Evolutionary conservation across 1,139 yeast species (phyloP), one percentile per base, ranked within the genome.

Genomic region (Blastobotrys proliferans): DNA sequence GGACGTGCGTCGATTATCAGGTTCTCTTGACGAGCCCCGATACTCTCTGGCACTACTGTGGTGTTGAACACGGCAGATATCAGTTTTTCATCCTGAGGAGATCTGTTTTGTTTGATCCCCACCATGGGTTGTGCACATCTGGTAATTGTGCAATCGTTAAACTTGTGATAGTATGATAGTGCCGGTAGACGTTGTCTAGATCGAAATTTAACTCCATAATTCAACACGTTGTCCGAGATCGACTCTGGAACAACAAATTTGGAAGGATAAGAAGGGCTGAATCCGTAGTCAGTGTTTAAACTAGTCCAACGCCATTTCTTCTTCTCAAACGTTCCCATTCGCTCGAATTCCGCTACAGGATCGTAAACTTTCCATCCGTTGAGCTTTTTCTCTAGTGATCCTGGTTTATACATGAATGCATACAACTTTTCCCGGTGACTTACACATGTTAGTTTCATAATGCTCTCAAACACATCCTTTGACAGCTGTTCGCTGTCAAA

Each of bases 81-180:
- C 35, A 92, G 65, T 52, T 78, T 83, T 58, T 92, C 98, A 67
- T 92, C 98, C 62, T 92, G 98, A 17, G 86, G 74, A 1, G 95
- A 87, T 37, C 97, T 69, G 52, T 81, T 80, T 60, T 90, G 95
- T 49, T 87, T 88, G 19, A 92, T 57, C 0, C 98, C 98, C 1
- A 90, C 94, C 56, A 92, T 67, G 0, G 98, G 98, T 63, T 92
- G 98, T 1, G 97, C 74, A 55, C 96, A 86, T 47, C 98, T 69
- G 0, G 94, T 83, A 24, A 92, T 88, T 2, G 92, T 76, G 57
- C 94, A 83, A 31, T 50, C 80, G 58, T 85, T 86, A 39, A 72
- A 67, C 43, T 76, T 64, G 61, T 88, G 88, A 55, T 76, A 81
- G 61, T 88, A 92, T 1, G 90, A 77, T 33, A 92, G 67, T 0